phyloP scores from a whole-genome alignment of 2,329 filamentous ascomycete species.

The Xylariaceae sp. region DNA sequence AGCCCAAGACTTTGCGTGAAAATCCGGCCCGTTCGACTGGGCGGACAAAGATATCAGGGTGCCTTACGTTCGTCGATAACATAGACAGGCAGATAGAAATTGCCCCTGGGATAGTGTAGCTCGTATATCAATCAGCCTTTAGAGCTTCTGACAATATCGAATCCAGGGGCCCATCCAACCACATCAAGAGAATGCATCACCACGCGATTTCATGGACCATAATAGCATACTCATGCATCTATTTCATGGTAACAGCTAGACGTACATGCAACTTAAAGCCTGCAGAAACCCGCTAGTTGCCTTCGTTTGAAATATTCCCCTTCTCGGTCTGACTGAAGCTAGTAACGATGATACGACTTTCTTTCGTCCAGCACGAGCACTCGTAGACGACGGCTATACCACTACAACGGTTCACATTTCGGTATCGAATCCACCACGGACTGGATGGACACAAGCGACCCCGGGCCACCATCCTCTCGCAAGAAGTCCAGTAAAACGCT shows the following conservation, averaged over 20 bases:
- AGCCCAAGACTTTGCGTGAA: too few species aligned
- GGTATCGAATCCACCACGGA: conserved; percentile 46
- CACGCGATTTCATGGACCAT: background rate
- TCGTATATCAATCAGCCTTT: too few species aligned
- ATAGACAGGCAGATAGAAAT: too few species aligned
- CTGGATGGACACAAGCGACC: conserved; percentile 68
- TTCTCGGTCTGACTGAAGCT: background rate
- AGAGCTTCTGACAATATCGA: too few species aligned
- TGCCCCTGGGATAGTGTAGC: too few species aligned
- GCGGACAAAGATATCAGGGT: too few species aligned
- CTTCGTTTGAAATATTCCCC: background rate
- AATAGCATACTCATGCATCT: background rate
- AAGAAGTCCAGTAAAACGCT: conserved; percentile 80
- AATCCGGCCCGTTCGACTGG: too few species aligned
- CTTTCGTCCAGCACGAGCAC: background rate
- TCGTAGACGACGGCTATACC: background rate
- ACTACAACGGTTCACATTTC: conserved; percentile 33
- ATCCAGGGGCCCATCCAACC: too few species aligned
- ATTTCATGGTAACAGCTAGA: background rate
- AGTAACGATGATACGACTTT: background rate
- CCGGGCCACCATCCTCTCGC: conserved; percentile 70
- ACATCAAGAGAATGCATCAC: too few species aligned
- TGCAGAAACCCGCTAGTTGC: background rate
- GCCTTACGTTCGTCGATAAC: too few species aligned
- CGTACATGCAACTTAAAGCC: background rate